Evolutionary conservation across 2,329 filamentous ascomycete species (phyloP).

Genomic region (Penicillium decumbens): DNA sequence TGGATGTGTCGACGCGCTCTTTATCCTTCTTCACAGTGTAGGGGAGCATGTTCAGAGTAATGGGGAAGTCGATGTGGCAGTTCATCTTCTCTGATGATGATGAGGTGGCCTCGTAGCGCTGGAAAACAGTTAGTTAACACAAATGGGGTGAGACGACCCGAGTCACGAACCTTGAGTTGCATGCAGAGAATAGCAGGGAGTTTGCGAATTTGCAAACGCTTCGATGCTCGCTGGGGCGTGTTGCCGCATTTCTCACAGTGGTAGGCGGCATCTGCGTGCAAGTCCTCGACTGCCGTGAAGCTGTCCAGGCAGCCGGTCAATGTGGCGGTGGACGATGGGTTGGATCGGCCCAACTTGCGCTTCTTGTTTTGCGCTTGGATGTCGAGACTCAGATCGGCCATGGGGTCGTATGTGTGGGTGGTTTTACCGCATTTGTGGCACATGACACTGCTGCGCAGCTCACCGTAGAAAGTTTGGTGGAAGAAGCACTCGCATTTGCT

Average conservation of each 20-base stretch:
- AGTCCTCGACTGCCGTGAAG: slow-evolving; percentile 78
- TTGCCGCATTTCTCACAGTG: slow-evolving; percentile 75
- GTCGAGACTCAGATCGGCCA: slow-evolving; percentile 84
- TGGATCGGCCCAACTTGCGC: slow-evolving; percentile 40
- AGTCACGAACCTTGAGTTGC: slow-evolving; percentile 70
- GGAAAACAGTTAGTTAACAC: slow-evolving; percentile 1
- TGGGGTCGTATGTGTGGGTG: slow-evolving; percentile 78
- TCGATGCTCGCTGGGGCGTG: slow-evolving; percentile 68
- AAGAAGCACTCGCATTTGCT: slow-evolving; percentile 77
- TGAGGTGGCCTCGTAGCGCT: slow-evolving; percentile 72
- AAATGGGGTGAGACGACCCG: background rate
- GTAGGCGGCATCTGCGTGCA: slow-evolving; percentile 66
- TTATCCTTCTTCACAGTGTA: slow-evolving; percentile 66
- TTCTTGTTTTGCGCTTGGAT: slow-evolving; percentile 67
- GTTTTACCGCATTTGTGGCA: slow-evolving; percentile 82
- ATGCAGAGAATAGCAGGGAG: slow-evolving; percentile 86
- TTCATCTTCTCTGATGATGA: slow-evolving; percentile 79
- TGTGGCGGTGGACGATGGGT: slow-evolving; percentile 46
- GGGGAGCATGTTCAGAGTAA: slow-evolving; percentile 83
- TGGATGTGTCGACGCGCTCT: slow-evolving; percentile 36
- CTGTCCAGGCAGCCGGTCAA: slow-evolving; percentile 76
- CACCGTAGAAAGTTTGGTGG: slow-evolving; percentile 90
- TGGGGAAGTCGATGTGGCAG: slow-evolving; percentile 76
- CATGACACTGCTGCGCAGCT: slow-evolving; percentile 82
- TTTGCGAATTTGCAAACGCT: slow-evolving; percentile 77